Conservation (phyloP, 441 rosid species). For the Erodium trifolium region DNA sequence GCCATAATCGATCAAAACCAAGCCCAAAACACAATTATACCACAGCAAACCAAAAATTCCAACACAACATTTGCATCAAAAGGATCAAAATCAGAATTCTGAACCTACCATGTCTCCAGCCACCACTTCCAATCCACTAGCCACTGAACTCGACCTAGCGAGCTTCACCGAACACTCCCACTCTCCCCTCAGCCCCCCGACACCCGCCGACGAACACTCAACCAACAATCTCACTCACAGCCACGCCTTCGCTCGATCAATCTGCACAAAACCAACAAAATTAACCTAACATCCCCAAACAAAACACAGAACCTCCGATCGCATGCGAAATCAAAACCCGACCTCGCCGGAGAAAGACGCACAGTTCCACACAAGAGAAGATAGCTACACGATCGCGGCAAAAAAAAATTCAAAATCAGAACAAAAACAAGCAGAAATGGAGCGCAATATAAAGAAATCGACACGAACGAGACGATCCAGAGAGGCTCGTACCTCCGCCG, state of each 20-base stretch:
- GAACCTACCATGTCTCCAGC: constrained; percentile 15
- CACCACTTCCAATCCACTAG: constrained; percentile 7
- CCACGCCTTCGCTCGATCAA: background rate
- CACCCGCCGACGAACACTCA: too few species aligned
- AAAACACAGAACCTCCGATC: constrained; percentile 15
- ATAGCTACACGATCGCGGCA: background rate
- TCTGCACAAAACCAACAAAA: constrained; percentile 12
- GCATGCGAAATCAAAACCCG: background rate
- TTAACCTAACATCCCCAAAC: background rate
- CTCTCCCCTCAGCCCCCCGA: too few species aligned
- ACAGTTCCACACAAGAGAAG: background rate
- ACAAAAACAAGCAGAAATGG: background rate
- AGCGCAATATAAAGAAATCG: background rate
- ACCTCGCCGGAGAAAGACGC: background rate
- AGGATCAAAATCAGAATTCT: constrained; percentile 3
- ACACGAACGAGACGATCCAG: background rate
- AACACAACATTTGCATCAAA: constrained; percentile 16
- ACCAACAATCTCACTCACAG: constrained; percentile 9
- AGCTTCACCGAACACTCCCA: background rate
- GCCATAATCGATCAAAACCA: background rate
- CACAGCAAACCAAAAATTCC: background rate
- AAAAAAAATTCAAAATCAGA: background rate
- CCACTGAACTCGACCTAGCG: background rate
- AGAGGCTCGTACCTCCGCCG: constrained; percentile 22
- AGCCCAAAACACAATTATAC: background rate